phyloP scores from a whole-genome alignment of 2,329 filamentous ascomycete genomes.

The Chaetomium globosum region DNA sequence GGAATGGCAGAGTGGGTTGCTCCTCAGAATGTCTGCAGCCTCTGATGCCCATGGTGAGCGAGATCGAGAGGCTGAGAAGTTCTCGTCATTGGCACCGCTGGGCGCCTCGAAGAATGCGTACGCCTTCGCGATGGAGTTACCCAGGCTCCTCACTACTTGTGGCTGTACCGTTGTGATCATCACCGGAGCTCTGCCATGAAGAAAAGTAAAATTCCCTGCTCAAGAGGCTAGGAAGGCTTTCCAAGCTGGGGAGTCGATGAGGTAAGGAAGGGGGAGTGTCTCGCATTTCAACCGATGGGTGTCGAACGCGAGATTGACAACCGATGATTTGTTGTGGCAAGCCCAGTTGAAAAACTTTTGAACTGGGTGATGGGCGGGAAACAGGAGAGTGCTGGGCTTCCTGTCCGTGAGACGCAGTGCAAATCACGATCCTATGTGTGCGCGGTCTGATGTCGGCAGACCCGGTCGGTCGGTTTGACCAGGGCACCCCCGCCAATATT shows the following conservation, averaged over 20 bases:
- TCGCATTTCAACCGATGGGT: not conserved
- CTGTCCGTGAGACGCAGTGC: not conserved
- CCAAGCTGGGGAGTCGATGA: not conserved
- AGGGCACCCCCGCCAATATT: not conserved
- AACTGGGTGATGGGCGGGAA: not conserved
- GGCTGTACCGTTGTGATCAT: not conserved
- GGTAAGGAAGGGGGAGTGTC: not conserved
- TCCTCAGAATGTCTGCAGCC: slow-evolving; percentile 3
- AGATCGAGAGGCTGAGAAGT: not conserved
- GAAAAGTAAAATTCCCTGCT: not conserved
- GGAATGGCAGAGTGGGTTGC: not conserved
- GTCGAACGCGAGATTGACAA: not conserved
- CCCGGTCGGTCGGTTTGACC: slow-evolving; percentile 1
- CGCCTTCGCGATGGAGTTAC: not conserved
- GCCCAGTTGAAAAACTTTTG: not conserved
- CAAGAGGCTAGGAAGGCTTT: not conserved
- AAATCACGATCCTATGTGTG: not conserved
- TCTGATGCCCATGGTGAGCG: not conserved
- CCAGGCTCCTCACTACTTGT: slow-evolving; percentile 2
- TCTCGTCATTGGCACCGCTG: slow-evolving; percentile 9
- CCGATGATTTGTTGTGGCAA: not conserved
- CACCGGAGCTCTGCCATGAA: not conserved
- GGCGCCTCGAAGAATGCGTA: slow-evolving; percentile 1
- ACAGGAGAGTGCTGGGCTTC: not conserved
- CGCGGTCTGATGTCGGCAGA: not conserved